Conservation (phyloP, 768 basidiomycete species). For the Thelephora ganbajun region DNA sequence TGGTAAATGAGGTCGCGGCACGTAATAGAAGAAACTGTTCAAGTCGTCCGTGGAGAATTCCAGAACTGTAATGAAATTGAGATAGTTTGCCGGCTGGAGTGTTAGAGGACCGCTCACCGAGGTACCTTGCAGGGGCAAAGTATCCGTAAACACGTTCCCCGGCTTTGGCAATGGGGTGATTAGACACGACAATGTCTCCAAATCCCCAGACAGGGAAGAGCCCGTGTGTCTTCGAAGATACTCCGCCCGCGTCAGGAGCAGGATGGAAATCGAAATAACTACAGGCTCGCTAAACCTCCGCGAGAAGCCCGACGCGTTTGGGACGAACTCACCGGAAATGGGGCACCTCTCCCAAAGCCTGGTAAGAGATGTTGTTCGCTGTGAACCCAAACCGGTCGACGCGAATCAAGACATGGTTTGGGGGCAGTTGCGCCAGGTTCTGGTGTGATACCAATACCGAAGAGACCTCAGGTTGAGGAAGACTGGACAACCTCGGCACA, state of each 20-base stretch:
- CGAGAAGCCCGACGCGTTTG: no score
- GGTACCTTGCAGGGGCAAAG: conserved; percentile 43
- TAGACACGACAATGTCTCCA: conserved; percentile 38
- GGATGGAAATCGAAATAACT: conserved; percentile 62
- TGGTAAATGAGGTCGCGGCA: conserved; percentile 49
- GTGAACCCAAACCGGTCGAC: conserved; percentile 62
- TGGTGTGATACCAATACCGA: background rate
- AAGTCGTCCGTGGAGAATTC: conserved; percentile 36
- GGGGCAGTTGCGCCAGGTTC: conserved; percentile 13
- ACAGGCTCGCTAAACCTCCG: background rate
- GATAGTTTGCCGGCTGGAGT: no score
- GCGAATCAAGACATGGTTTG: conserved; percentile 36
- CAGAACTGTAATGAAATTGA: conserved; percentile 11
- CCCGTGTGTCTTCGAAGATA: conserved; percentile 39
- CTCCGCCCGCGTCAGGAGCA: conserved; percentile 25
- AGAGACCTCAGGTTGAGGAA: background rate
- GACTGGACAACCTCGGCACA: background rate
- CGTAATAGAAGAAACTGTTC: conserved; percentile 39
- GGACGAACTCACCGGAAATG: conserved; percentile 24
- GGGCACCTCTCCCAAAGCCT: conserved; percentile 31
- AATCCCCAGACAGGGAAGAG: conserved; percentile 66
- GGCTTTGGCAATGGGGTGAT: conserved; percentile 28
- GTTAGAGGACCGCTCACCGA: conserved; percentile 10
- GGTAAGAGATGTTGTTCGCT: conserved; percentile 60
- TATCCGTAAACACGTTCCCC: conserved; percentile 57